phyloP scores from a whole-genome alignment of 2,329 filamentous ascomycete genomes.

The Phaeosphaeria sp. region DNA sequence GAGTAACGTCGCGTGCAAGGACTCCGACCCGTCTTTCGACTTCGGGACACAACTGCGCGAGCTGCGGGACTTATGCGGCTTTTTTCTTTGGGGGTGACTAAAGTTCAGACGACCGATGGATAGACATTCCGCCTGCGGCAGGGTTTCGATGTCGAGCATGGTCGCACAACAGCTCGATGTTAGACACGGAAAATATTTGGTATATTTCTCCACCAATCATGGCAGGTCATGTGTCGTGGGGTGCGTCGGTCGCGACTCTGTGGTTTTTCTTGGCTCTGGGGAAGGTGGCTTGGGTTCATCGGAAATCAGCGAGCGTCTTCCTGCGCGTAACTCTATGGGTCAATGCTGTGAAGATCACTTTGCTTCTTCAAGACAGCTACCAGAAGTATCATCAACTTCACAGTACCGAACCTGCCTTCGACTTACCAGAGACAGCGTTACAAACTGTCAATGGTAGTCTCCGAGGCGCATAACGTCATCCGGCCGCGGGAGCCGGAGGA shows the following conservation, averaged over 20 bases:
- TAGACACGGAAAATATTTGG: slow-evolving; percentile 20
- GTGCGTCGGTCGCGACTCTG: slow-evolving; percentile 20
- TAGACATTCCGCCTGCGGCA: slow-evolving; percentile 24
- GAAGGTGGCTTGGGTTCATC: slow-evolving; percentile 25
- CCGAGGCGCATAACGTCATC: slow-evolving; percentile 17
- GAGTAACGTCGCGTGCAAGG: slow-evolving; percentile 29
- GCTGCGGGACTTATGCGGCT: slow-evolving; percentile 41
- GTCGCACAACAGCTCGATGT: slow-evolving; percentile 29
- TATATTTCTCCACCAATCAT: slow-evolving; percentile 41
- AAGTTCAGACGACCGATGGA: slow-evolving; percentile 34
- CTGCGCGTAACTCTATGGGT: slow-evolving; percentile 7
- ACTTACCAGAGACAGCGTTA: background rate
- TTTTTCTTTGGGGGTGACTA: slow-evolving; percentile 46
- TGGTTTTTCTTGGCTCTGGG: slow-evolving; percentile 40
- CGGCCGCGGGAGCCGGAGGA: slow-evolving; percentile 39
- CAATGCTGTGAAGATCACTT: background rate
- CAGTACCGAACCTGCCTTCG: background rate
- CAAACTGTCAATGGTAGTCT: background rate
- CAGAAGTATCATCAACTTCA: background rate
- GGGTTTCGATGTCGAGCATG: slow-evolving; percentile 31
- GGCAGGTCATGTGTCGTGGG: slow-evolving; percentile 29
- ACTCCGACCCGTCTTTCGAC: slow-evolving; percentile 29
- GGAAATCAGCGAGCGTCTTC: slow-evolving; percentile 8
- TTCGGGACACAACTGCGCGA: slow-evolving; percentile 44
- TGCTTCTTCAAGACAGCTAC: background rate